phyloP scores from a whole-genome alignment of 805 yeast genomes.

The Tetrapisispora taiwanensis region DNA sequence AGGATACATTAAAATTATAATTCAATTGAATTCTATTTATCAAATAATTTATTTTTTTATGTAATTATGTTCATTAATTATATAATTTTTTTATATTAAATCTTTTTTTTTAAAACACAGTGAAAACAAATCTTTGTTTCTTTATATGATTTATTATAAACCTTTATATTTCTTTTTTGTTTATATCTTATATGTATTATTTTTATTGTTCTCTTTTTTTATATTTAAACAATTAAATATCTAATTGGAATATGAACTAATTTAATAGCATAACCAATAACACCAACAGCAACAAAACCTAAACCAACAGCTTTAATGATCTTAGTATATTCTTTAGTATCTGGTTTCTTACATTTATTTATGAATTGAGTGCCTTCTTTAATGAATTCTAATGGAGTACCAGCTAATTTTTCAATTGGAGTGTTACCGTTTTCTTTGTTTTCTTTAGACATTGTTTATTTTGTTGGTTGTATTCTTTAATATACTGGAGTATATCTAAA shows the following conservation, averaged over 20 bases:
- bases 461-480: not conserved
- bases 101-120: not conserved
- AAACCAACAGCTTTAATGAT: slow-evolving; percentile 93
- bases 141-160: too few relatives aligned
- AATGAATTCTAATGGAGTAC: slow-evolving; percentile 83
- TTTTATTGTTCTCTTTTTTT: not conserved
- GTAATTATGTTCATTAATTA: not conserved
- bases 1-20: too few relatives aligned
- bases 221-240: slow-evolving; percentile 70
- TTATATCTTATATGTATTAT: not conserved
- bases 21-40: not conserved
- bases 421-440: slow-evolving; percentile 11
- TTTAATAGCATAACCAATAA: slow-evolving; percentile 92
- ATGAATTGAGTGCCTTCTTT: slow-evolving; percentile 86
- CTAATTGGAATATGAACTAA: slow-evolving; percentile 92
- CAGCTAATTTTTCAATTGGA: slow-evolving; percentile 55
- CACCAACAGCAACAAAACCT: slow-evolving; percentile 96
- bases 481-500: not conserved
- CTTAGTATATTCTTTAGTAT: slow-evolving; percentile 73
- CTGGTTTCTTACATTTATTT: slow-evolving; percentile 88
- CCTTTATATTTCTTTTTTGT: too few relatives aligned
- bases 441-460: slow-evolving; percentile 19
- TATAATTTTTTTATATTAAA: not conserved
- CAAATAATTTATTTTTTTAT: not conserved
- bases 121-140: too few relatives aligned